These are phyloP conservation scores for Phaeotremella skinneri DNA, from an alignment of 768 basidiomycete genomes.

Conservation along the genomic window DNA sequence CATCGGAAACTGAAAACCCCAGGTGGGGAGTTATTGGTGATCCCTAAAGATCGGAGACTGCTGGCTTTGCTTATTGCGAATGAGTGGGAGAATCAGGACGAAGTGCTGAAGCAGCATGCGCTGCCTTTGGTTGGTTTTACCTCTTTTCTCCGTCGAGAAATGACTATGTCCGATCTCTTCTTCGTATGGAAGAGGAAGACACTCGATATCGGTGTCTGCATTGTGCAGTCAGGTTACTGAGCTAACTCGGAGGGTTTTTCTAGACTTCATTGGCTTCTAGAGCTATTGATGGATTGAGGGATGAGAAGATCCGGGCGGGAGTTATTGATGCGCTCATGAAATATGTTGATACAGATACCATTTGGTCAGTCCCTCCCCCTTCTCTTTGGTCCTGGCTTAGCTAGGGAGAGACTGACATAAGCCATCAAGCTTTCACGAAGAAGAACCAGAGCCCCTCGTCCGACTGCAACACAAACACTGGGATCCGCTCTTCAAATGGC, in stretches of 20 bases:
- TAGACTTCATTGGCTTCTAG: conserved; percentile 89
- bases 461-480: conserved; percentile 77
- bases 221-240: too few species aligned
- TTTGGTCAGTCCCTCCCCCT: conserved; percentile 29
- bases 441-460: conserved; percentile 71
- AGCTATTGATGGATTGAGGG: conserved; percentile 74
- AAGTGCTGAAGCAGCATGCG: conserved; percentile 79
- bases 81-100: conserved; percentile 95
- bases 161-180: conserved; percentile 1
- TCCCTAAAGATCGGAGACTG: conserved; percentile 69
- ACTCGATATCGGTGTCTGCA: too few species aligned
- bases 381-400: too few species aligned
- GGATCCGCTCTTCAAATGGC: conserved; percentile 84
- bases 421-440: conserved; percentile 77
- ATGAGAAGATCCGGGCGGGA: conserved; percentile 60
- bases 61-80: conserved; percentile 82
- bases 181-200: too few species aligned
- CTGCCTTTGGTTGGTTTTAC: conserved; percentile 70
- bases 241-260: not conserved
- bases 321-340: conserved; percentile 69
- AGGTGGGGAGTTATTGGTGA: conserved; percentile 66
- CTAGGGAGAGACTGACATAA: too few species aligned
- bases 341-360: conserved; percentile 90
- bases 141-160: not conserved
- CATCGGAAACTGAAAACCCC: conserved; percentile 84